A percentile compares a stretch with the other conserved stretches of the same genome.
Evolutionary conservation across 1,284 basidiomycete genomes (phyloP).

Genomic region (Violaceomyces palustris): DNA sequence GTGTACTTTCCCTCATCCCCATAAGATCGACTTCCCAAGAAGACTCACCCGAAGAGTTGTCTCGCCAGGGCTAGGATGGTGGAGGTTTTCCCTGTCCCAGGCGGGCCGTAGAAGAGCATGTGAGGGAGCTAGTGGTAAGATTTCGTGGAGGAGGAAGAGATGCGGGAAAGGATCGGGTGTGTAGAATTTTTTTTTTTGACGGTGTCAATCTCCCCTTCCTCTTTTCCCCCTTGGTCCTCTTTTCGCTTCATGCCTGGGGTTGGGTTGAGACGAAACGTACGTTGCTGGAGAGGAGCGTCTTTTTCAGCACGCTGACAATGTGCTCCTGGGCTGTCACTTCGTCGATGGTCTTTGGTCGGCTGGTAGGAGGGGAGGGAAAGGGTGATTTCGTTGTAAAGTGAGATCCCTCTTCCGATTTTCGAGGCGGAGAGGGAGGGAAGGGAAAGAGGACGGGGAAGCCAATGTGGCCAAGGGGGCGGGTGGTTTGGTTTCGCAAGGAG

Average conservation of each 20-base stretch:
- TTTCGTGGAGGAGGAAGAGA: neutral
- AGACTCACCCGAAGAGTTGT: constrained; percentile 75
- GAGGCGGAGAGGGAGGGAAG: neutral
- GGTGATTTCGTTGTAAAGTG: constrained; percentile 1
- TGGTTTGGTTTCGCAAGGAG: no score
- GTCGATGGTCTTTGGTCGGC: constrained; percentile 94
- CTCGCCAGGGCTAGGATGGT: constrained; percentile 91
- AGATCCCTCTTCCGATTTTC: neutral
- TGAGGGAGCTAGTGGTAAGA: constrained; percentile 74
- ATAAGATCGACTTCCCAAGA: no score
- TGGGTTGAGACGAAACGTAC: no score
- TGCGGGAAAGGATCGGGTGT: neutral
- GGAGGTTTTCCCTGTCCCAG: constrained; percentile 97
- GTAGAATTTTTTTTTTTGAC: no score
- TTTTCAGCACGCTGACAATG: constrained; percentile 83
- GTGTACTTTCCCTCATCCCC: no score
- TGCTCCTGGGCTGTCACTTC: constrained; percentile 96
- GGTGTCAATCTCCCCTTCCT: no score
- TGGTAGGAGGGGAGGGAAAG: constrained; percentile 53
- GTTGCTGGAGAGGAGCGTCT: constrained; percentile 86
- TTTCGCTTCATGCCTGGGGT: no score
- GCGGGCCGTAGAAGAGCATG: constrained; percentile 99
- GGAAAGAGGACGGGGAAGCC: constrained; percentile 11
- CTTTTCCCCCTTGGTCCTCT: no score
- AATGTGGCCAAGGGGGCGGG: no score